Percentiles rank a stretch among this genome's conserved stretches.
Conservation (phyloP, 495 filamentous ascomycete species). For the Lasiosphaeria miniovina region DNA sequence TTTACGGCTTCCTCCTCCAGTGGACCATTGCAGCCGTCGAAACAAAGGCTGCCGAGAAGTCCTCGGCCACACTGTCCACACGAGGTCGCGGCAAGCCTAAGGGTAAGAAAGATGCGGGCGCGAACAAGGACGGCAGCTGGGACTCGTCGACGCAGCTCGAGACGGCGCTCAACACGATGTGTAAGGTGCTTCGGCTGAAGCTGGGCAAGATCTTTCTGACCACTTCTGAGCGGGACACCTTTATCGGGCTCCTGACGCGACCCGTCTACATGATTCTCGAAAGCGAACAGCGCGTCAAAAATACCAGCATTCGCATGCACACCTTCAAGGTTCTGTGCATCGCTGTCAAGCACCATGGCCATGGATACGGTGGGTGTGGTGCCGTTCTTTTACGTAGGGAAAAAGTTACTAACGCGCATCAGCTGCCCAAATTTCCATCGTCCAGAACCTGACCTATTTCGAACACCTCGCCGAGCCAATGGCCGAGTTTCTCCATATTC, state of each 20-base stretch:
- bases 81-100: constrained; percentile 72
- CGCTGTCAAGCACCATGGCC: constrained; percentile 96
- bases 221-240: constrained; percentile 94
- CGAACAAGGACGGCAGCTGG: constrained; percentile 70
- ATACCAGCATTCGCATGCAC: constrained; percentile 88
- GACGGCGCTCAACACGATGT: constrained; percentile 87
- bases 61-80: constrained; percentile 62
- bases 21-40: constrained; percentile 94
- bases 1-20: constrained; percentile 91
- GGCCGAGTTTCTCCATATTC: constrained; percentile 96
- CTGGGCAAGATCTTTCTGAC: constrained; percentile 89
- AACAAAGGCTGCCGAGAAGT: constrained; percentile 87
- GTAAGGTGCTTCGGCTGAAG: constrained; percentile 91
- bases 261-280: constrained; percentile 91
- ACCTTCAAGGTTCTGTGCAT: constrained; percentile 95
- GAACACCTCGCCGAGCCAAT: constrained; percentile 97
- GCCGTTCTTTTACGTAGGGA: constrained; percentile 14
- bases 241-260: constrained; percentile 88
- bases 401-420: constrained; percentile 24
- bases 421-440: constrained; percentile 97
- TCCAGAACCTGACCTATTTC: constrained; percentile 96
- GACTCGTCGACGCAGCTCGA: constrained; percentile 86
- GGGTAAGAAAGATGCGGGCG: constrained; percentile 61
- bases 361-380: constrained; percentile 77
- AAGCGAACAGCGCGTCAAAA: constrained; percentile 90